Percentiles rank a stretch among this genome's conserved stretches.
Conservation (phyloP, 805 yeast species). For the Kazachstania viticola region DNA sequence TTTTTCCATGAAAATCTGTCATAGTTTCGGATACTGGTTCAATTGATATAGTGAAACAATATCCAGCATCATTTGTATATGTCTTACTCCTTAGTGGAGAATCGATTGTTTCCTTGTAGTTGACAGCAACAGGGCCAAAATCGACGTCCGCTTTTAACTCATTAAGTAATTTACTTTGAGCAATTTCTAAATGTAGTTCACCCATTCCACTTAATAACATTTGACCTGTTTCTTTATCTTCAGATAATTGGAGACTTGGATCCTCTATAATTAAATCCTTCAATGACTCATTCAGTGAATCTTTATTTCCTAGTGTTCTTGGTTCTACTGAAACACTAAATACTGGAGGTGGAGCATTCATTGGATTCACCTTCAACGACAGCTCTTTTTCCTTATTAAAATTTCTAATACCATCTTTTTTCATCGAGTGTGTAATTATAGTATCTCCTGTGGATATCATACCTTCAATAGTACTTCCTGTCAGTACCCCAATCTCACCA, state of each 20-base stretch:
- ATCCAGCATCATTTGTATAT: conserved; percentile 11
- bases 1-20: conserved; percentile 3
- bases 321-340: conserved; percentile 83
- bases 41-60: conserved; percentile 12
- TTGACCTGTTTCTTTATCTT: conserved; percentile 80
- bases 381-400: conserved; percentile 30
- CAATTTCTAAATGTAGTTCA: conserved; percentile 86
- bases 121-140: conserved; percentile 75
- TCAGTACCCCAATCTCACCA: conserved; percentile 80
- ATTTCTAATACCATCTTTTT: conserved; percentile 37
- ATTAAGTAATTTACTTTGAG: conserved; percentile 62
- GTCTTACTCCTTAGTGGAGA: conserved; percentile 4
- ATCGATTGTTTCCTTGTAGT: conserved; percentile 66
- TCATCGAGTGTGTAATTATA: conserved; percentile 47
- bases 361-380: conserved; percentile 53
- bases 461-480: conserved; percentile 32
- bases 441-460: conserved; percentile 87
- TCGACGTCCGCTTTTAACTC: conserved; percentile 76
- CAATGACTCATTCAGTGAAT: conserved; percentile 62
- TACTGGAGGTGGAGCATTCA: conserved; percentile 82
- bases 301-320: conserved; percentile 64
- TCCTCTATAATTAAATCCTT: conserved; percentile 68
- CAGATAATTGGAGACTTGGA: conserved; percentile 65
- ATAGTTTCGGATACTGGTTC: conserved; percentile 4
- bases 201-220: conserved; percentile 97